Evolutionary conservation across 148 eudicot species (phyloP).

Genomic region (Diospyros lotus): DNA sequence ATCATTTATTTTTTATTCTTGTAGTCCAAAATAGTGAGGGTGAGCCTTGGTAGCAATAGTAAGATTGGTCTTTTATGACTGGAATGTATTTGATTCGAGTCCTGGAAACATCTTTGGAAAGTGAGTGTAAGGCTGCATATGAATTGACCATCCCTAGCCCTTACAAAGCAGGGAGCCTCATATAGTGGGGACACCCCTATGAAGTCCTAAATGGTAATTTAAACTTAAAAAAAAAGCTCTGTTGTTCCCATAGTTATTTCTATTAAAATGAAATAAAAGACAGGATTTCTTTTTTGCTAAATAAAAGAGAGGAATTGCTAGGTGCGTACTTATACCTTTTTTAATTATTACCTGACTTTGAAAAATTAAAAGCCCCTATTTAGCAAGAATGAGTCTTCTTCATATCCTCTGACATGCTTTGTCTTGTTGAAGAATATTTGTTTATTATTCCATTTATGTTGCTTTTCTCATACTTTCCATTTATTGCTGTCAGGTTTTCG

Average conservation of each 20-base stretch:
- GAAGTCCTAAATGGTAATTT: not conserved
- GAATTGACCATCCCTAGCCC: too few relatives aligned
- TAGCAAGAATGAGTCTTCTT: not conserved
- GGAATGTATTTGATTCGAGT: too few relatives aligned
- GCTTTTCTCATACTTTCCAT: conserved; percentile 7
- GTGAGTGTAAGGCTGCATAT: too few relatives aligned
- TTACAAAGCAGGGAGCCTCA: too few relatives aligned
- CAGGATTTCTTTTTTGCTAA: too few relatives aligned
- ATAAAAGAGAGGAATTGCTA: not conserved
- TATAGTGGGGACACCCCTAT: not conserved
- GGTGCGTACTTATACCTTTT: not conserved
- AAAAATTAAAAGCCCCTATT: not conserved
- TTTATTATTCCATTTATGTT: not conserved
- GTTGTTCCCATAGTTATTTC: not conserved
- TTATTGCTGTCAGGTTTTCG: conserved; percentile 57
- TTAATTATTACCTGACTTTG: not conserved
- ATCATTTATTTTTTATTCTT: not conserved
- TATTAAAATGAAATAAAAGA: conserved; percentile 9
- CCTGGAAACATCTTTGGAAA: too few relatives aligned
- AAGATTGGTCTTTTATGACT: too few relatives aligned
- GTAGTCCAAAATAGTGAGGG: too few relatives aligned
- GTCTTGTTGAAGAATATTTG: not conserved
- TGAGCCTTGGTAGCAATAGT: too few relatives aligned
- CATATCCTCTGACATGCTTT: not conserved
- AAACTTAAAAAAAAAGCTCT: not conserved